Conservation (phyloP, 768 basidiomycete genomes). For the Lactifluus rugatus region DNA sequence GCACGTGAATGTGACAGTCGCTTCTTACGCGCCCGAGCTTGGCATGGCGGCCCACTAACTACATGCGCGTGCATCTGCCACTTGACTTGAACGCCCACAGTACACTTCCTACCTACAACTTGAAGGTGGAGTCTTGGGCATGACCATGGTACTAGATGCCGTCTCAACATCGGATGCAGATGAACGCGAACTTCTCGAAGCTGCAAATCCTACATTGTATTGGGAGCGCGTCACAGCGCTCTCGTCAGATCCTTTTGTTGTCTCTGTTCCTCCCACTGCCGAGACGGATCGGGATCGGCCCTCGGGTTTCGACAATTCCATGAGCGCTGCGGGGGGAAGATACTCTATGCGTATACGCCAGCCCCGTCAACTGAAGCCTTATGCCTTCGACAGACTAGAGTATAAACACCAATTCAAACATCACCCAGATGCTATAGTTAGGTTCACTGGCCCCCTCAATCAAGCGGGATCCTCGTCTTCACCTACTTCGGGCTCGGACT, state of each 20-base stretch:
- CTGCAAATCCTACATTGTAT: conserved; percentile 2
- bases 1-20: conserved; percentile 10
- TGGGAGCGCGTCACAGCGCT: conserved; percentile 3
- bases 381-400: conserved; percentile 40
- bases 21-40: background rate
- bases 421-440: conserved; percentile 63
- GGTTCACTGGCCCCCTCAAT: conserved; percentile 30
- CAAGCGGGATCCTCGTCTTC: conserved; percentile 17
- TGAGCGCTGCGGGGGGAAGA: conserved; percentile 19
- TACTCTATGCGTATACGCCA: conserved; percentile 50
- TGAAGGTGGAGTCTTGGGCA: background rate
- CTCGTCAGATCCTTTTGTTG: background rate
- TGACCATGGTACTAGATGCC: background rate
- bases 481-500: background rate
- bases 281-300: background rate
- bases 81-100: background rate
- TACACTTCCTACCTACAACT: too few relatives aligned
- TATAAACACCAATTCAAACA: conserved; percentile 44
- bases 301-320: background rate
- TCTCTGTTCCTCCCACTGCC: background rate
- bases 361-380: conserved; percentile 51
- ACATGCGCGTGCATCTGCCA: background rate
- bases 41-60: too few relatives aligned
- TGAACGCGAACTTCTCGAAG: conserved; percentile 16
- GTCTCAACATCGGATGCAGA: conserved; percentile 13